Conservation (phyloP, 345 rosid species). For the Bruguiera parviflora region DNA sequence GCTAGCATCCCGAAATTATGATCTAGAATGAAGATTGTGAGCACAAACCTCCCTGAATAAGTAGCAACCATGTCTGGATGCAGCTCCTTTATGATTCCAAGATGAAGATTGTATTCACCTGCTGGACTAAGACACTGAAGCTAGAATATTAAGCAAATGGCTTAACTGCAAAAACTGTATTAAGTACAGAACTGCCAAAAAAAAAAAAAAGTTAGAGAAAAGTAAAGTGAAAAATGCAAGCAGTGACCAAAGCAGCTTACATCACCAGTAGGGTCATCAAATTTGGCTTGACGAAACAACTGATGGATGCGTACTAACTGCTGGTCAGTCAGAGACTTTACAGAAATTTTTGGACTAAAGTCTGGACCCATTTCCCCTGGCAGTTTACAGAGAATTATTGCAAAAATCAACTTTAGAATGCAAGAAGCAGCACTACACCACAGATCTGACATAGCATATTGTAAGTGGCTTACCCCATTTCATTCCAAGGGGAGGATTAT, state of each 20-base stretch:
- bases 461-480: neutral
- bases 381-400: neutral
- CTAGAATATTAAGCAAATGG: conserved; percentile 6
- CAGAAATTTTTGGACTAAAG: conserved; percentile 71
- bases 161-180: conserved; percentile 1
- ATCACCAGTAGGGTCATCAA: conserved; percentile 93
- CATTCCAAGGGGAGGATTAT: neutral
- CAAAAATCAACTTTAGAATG: conserved; percentile 19
- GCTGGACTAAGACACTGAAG: conserved; percentile 97
- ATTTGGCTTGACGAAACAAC: conserved; percentile 97
- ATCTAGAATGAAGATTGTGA: conserved; percentile 16
- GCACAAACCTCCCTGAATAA: conserved; percentile 86
- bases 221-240: neutral
- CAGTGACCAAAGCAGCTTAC: conserved; percentile 46
- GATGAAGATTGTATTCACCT: conserved; percentile 96
- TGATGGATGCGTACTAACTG: conserved; percentile 97
- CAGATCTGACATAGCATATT: neutral
- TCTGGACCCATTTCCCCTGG: conserved; percentile 97
- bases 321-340: conserved; percentile 77
- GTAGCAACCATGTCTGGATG: conserved; percentile 99
- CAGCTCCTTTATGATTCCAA: conserved; percentile 94
- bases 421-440: conserved; percentile 4
- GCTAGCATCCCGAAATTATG: neutral
- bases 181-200: neutral
- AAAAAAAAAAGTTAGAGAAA: neutral